Evolutionary conservation across 345 rosid species (phyloP), one percentile per base, ranked within the genome.

Genomic region (Salix brachista): DNA sequence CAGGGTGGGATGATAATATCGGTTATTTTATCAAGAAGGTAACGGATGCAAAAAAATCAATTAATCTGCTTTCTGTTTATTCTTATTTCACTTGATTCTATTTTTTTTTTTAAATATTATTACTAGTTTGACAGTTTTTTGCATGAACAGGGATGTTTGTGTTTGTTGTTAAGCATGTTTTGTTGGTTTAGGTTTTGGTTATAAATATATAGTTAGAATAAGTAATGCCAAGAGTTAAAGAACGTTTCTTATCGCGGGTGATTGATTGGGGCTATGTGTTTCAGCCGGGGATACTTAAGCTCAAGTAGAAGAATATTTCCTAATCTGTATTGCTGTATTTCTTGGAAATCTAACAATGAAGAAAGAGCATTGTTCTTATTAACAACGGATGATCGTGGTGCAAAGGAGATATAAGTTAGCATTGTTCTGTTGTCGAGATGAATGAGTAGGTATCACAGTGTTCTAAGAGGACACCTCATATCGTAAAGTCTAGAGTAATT

Each of bases 11-110:
- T 23, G 88, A 90, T 71, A 87, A 86, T 78, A 85, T 96, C 73
- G 90, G 83, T 6, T 92, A 96, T 82, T 96, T 96, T 70, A 89
- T 89, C 71, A 92, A 89, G 77, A 92, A 94, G 97, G 98, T 94
- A 83, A 81, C 54, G 62, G 4, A 34, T 30, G 19, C 14, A 6
- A 56, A 9, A 18, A 67, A 56, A 23, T 4, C 12, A 21, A 68
- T 42, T 23, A 36, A 26, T 18, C 9, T 69, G 60, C 44, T 23
- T 30, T 50, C 4, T 42, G 34, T 34, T 28, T 42, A 12, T 37
- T 69, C 4, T 19, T 54, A 7, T 64, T 37, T 37, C 17, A 52
- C 17, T n/a, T 9, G 69, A 78, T 78, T 21, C 39, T 23, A 30
- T 67, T 37, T 39, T 65, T 39, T 46, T 56, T 12, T 52, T 25